Percentiles rank a stretch among this genome's conserved stretches.
These are phyloP conservation scores for Amanita thiersii DNA, from an alignment of 768 basidiomycete genomes.

Conservation along the genomic window DNA sequence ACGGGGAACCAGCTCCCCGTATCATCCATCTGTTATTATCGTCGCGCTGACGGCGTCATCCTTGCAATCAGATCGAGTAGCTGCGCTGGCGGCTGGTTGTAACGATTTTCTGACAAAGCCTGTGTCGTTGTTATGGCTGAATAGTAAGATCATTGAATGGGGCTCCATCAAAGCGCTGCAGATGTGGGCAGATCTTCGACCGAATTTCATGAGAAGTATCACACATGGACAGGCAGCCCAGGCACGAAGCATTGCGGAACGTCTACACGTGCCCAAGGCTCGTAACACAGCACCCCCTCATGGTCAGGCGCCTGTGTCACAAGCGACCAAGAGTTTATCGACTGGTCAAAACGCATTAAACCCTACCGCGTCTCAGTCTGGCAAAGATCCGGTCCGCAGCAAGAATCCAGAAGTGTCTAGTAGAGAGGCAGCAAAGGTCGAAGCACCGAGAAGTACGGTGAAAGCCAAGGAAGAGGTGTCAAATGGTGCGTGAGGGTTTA, in stretches of 20 bases:
- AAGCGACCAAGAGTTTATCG: neutral
- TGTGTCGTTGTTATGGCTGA: slow-evolving; percentile 89
- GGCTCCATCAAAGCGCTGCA: slow-evolving; percentile 93
- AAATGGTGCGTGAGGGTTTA: slow-evolving; percentile 4
- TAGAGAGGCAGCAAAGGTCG: neutral
- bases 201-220: slow-evolving; percentile 37
- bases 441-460: neutral
- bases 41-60: slow-evolving; percentile 98
- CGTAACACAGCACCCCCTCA: slow-evolving; percentile 24
- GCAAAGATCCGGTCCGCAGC: too few relatives aligned
- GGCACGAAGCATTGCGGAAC: slow-evolving; percentile 36
- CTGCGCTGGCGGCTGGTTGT: slow-evolving; percentile 96
- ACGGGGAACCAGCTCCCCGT: slow-evolving; percentile 51
- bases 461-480: neutral
- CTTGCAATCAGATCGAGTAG: slow-evolving; percentile 90
- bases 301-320: neutral
- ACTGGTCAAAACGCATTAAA: neutral
- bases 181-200: slow-evolving; percentile 83
- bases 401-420: neutral
- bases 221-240: slow-evolving; percentile 30
- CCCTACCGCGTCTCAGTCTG: too few relatives aligned
- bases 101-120: slow-evolving; percentile 99
- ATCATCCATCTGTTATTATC: slow-evolving; percentile 93
- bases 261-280: slow-evolving; percentile 33
- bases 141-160: slow-evolving; percentile 99